Conservation (phyloP, 345 rosid species). For the Linum lewisii region DNA sequence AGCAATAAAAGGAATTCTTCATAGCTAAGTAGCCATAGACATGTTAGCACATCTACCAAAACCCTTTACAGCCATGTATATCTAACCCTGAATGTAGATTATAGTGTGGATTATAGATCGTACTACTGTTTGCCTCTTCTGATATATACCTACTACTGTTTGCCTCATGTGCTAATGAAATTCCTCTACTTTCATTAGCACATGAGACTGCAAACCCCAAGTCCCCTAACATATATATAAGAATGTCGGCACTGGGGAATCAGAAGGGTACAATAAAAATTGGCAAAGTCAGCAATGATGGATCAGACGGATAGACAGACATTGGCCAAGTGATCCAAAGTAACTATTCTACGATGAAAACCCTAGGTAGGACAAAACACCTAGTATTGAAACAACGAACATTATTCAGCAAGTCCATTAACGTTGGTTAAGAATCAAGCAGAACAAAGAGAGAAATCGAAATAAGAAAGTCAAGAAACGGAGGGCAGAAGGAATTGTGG, state of each 20-base stretch:
- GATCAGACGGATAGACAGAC: not conserved
- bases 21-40: not conserved
- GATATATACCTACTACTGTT: not conserved
- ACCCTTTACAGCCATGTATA: not conserved
- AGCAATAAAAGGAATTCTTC: not conserved
- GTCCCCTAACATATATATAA: not conserved
- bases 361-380: not conserved
- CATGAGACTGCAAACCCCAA: not conserved
- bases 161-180: not conserved
- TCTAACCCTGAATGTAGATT: not conserved
- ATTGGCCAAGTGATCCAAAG: not conserved
- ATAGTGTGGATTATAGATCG: not conserved
- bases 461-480: not conserved
- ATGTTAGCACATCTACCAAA: not conserved
- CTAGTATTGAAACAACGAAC: not conserved
- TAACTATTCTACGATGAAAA: not conserved
- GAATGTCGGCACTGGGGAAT: too few relatives aligned
- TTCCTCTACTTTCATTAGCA: not conserved
- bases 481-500: too few relatives aligned
- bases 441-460: not conserved
- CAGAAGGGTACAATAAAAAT: too few relatives aligned
- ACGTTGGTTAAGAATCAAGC: not conserved
- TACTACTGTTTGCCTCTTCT: not conserved
- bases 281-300: not conserved
- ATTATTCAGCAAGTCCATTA: not conserved